These are phyloP conservation scores for Boletus edulis DNA, from an alignment of 768 basidiomycete species.

Conservation along the genomic window DNA sequence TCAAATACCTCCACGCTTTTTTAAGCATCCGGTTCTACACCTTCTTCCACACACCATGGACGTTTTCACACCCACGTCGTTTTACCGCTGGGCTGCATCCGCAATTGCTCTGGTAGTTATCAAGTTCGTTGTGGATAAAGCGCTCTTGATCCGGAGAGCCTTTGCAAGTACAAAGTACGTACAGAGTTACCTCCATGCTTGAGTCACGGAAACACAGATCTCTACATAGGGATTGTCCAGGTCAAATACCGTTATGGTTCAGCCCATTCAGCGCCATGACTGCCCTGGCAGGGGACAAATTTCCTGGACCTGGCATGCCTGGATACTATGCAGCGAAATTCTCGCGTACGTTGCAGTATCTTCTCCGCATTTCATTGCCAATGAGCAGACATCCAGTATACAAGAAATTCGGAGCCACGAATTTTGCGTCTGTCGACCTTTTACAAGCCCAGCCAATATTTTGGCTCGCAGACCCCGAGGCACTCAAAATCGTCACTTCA, in stretches of 20 bases:
- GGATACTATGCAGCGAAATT: constrained; percentile 37
- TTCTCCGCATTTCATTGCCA: not conserved
- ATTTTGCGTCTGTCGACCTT: constrained; percentile 35
- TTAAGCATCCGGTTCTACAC: not conserved
- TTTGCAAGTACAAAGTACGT: constrained; percentile 20
- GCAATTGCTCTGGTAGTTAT: constrained; percentile 4
- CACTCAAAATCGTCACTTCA: constrained; percentile 34
- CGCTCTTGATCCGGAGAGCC: constrained; percentile 3
- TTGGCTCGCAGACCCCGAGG: constrained; percentile 46
- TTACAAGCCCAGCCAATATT: constrained; percentile 30
- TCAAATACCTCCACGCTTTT: not conserved
- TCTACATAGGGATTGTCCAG: constrained; percentile 18
- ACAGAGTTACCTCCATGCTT: too few species aligned
- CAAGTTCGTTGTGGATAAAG: constrained; percentile 9
- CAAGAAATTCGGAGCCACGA: constrained; percentile 38
- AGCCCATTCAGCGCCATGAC: constrained; percentile 32
- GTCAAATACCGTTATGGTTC: constrained; percentile 25
- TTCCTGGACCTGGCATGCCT: constrained; percentile 34
- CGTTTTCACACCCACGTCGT: not conserved
- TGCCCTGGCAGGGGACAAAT: constrained; percentile 28
- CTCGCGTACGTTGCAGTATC: constrained; percentile 27
- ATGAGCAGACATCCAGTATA: constrained; percentile 30
- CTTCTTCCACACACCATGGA: constrained; percentile 6
- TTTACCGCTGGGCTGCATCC: constrained; percentile 8
- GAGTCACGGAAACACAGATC: not conserved